phyloP scores from a whole-genome alignment of 2,329 filamentous ascomycete genomes.

The Colletotrichum filicis region DNA sequence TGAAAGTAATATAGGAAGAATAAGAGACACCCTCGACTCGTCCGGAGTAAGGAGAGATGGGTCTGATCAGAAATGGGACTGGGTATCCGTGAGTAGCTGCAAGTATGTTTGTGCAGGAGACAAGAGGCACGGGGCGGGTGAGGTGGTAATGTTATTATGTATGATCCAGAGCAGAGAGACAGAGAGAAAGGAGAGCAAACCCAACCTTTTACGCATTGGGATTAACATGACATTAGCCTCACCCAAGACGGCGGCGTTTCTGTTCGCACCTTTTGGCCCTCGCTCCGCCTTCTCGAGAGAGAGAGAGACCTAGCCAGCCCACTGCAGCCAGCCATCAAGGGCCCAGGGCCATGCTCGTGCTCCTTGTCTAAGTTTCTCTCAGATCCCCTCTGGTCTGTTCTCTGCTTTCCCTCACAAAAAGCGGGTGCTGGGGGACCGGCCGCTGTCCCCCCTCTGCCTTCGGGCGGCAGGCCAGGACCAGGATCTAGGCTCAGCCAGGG shows the following conservation, averaged over 20 bases:
- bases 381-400: neutral
- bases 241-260: neutral
- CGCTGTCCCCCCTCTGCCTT: slow-evolving; percentile 1
- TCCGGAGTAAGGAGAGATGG: neutral
- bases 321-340: neutral
- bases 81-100: neutral
- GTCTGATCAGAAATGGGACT: neutral
- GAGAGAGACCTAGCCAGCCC: neutral
- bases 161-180: neutral
- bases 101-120: neutral
- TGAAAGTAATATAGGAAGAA: slow-evolving; percentile 13
- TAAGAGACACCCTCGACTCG: neutral
- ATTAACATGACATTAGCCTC: neutral
- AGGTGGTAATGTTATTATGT: slow-evolving; percentile 6
- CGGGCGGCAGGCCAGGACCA: slow-evolving; percentile 11
- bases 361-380: neutral
- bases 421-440: neutral
- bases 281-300: neutral
- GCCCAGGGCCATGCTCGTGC: neutral
- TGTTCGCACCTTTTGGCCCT: neutral
- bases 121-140: neutral
- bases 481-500: slow-evolving; percentile 21
- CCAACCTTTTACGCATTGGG: neutral
- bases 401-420: slow-evolving; percentile 7
- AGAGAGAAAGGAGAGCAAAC: neutral